A percentile compares a stretch with the other conserved stretches of the same genome.
phyloP scores from a whole-genome alignment of 768 basidiomycete species.

The Baorangia bicolor region DNA sequence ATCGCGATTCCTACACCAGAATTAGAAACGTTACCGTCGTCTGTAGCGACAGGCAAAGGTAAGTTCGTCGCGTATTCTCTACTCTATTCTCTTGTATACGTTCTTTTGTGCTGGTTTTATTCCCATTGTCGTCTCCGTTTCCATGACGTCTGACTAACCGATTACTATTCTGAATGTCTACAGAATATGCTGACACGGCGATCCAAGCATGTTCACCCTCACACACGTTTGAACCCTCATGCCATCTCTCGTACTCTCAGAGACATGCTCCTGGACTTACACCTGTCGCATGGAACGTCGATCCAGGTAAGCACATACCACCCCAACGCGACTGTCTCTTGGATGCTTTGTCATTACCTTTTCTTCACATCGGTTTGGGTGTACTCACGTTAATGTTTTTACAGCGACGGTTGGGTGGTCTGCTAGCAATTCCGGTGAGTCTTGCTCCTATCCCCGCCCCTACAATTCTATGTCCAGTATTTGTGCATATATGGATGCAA shows the following conservation, averaged over 20 bases:
- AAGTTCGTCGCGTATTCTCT: neutral
- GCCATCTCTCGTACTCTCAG: neutral
- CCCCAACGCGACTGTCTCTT: neutral
- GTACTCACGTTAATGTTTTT: neutral
- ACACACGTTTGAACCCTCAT: neutral
- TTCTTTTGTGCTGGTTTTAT: neutral
- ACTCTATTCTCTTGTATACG: neutral
- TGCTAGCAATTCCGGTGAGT: conserved; percentile 8
- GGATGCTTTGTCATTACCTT: neutral
- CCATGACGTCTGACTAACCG: neutral
- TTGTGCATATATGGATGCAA: neutral
- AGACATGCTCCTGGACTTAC: neutral
- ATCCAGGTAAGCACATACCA: conserved; percentile 6
- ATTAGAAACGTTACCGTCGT: neutral
- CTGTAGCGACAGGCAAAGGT: conserved; percentile 4
- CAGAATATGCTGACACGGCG: conserved; percentile 15
- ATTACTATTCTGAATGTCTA: neutral
- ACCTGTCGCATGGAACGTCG: too few species aligned
- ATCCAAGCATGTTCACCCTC: conserved; percentile 10
- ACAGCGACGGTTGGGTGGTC: neutral
- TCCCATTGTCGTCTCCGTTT: neutral
- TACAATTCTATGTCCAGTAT: neutral
- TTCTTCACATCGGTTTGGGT: neutral
- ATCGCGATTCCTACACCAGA: neutral
- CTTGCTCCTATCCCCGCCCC: neutral